Conservation (phyloP, 2,329 filamentous ascomycete species). For the Fusarium verticillioides region DNA sequence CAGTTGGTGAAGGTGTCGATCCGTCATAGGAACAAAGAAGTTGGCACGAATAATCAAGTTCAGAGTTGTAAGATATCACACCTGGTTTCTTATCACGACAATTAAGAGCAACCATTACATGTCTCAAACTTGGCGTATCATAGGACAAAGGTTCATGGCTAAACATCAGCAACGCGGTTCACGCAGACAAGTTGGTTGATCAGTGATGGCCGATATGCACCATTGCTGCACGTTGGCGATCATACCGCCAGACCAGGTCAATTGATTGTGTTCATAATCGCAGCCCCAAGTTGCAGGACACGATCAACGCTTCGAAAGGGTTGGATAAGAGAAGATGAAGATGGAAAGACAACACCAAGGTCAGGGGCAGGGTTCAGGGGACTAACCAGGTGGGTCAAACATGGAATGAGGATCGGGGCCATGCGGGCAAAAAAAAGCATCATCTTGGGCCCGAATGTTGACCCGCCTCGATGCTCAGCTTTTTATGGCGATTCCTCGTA, state of each 20-base stretch:
- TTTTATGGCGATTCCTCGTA: constrained; percentile 42
- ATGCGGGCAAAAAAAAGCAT: constrained; percentile 20
- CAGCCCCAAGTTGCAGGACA: constrained; percentile 4
- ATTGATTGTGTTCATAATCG: constrained; percentile 1
- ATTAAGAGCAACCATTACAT: not conserved
- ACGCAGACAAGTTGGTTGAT: not conserved
- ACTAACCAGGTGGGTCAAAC: constrained; percentile 24
- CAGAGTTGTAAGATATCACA: not conserved
- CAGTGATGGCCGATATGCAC: not conserved
- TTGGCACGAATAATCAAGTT: constrained; percentile 6
- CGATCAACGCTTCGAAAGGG: constrained; percentile 19
- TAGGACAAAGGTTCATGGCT: not conserved
- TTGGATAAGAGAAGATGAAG: constrained; percentile 28
- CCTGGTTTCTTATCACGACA: constrained; percentile 8
- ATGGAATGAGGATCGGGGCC: constrained; percentile 27
- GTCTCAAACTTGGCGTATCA: not conserved
- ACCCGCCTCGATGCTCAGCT: constrained; percentile 31
- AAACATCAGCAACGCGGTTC: not conserved
- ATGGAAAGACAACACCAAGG: constrained; percentile 5
- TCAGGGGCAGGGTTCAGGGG: constrained; percentile 41
- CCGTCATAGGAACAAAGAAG: constrained; percentile 3
- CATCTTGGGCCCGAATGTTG: constrained; percentile 32
- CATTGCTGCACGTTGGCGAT: not conserved
- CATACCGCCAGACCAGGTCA: not conserved
- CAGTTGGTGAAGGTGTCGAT: constrained; percentile 8